phyloP scores from a whole-genome alignment of 2,329 filamentous ascomycete genomes.

The Colletotrichum musae region DNA sequence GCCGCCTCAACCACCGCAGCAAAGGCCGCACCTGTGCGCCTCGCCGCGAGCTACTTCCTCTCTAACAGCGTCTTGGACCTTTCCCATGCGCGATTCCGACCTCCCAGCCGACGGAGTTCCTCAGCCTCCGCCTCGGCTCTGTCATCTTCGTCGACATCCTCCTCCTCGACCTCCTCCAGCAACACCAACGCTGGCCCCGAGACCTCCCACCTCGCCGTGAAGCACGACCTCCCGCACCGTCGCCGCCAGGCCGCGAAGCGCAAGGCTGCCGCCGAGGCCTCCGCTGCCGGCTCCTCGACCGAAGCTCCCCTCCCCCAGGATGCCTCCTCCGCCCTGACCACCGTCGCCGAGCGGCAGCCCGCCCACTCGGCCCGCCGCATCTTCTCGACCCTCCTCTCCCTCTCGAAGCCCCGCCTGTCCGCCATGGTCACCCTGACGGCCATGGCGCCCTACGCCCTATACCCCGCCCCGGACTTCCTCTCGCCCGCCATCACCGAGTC shows the following conservation, averaged over 20 bases:
- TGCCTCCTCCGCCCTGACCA: conserved; percentile 70
- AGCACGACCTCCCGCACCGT: conserved; percentile 40
- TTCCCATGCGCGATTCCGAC: conserved; percentile 14
- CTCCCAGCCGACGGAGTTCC: conserved; percentile 28
- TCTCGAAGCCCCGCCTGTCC: conserved; percentile 95
- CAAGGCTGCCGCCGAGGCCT: conserved; percentile 33
- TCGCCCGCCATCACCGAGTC: conserved; percentile 75
- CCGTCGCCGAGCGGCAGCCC: conserved; percentile 64
- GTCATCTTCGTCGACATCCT: neutral
- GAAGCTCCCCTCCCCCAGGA: conserved; percentile 58
- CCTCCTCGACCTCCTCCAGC: conserved; percentile 21
- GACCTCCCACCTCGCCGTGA: conserved; percentile 22
- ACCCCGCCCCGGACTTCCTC: conserved; percentile 91
- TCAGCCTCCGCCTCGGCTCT: conserved; percentile 30
- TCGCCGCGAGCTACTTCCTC: conserved; percentile 42
- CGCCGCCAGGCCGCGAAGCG: conserved; percentile 41
- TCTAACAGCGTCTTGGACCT: conserved; percentile 39
- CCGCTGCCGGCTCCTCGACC: conserved; percentile 14
- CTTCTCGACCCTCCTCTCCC: conserved; percentile 85
- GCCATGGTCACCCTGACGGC: conserved; percentile 92
- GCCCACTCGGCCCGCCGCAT: conserved; percentile 72
- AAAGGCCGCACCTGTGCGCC: conserved; percentile 37
- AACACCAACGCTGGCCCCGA: conserved; percentile 15
- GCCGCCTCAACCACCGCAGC: conserved; percentile 32
- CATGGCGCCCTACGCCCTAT: conserved; percentile 92